Percentiles rank a stretch among this genome's conserved stretches.
Conservation (phyloP, 2,329 filamentous ascomycete genomes). For the Ilyonectria mors-panacis region DNA sequence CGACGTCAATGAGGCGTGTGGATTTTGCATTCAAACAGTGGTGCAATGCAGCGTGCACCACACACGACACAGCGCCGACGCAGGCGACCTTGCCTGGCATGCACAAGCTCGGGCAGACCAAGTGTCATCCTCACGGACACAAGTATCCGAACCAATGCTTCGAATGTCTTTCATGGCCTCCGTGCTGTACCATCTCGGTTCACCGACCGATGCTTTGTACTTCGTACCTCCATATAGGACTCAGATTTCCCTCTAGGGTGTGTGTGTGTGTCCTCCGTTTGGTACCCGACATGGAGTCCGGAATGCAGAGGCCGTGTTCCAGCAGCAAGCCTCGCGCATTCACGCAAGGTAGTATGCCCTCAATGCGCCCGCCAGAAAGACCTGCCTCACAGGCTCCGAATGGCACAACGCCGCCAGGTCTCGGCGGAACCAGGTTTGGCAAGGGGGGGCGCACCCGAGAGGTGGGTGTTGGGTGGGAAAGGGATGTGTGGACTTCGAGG, state of each 20-base stretch:
- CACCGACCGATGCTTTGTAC: conserved; percentile 25
- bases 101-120: conserved; percentile 21
- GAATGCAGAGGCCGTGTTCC: conserved; percentile 38
- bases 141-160: conserved; percentile 26
- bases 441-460: conserved; percentile 28
- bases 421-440: conserved; percentile 37
- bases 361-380: conserved; percentile 30
- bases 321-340: conserved; percentile 37
- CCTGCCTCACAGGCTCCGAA: conserved; percentile 22
- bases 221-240: conserved; percentile 14
- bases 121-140: conserved; percentile 28
- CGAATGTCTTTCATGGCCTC: conserved; percentile 36
- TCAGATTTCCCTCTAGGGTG: conserved; percentile 14
- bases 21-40: conserved; percentile 29
- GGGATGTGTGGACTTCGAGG: conserved; percentile 24
- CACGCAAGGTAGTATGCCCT: not conserved
- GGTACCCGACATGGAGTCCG: conserved; percentile 36
- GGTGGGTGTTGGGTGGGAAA: conserved; percentile 29
- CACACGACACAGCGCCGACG: conserved; percentile 23
- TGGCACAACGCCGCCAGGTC: conserved; percentile 35
- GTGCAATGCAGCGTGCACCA: conserved; percentile 28
- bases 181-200: conserved; percentile 32
- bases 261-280: conserved; percentile 28
- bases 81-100: conserved; percentile 24
- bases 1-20: conserved; percentile 21